Percentiles rank a stretch among this genome's conserved stretches.
These are phyloP conservation scores for Trichoderma asperellum DNA, from an alignment of 2,329 filamentous ascomycete species.

Conservation along the genomic window DNA sequence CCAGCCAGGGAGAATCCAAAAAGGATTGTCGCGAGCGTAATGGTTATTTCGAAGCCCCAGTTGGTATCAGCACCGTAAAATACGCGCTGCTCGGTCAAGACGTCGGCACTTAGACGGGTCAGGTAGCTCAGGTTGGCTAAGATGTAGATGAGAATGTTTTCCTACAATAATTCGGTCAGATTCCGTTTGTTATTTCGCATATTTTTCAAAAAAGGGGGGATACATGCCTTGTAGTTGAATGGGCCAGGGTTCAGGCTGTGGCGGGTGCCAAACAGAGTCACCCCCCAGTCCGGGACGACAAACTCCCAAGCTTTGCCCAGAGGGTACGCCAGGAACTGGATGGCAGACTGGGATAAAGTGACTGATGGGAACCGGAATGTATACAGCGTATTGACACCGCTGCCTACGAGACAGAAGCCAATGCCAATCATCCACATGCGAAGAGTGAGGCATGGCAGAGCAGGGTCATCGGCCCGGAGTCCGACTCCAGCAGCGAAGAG, in stretches of 20 bases:
- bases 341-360: constrained; percentile 41
- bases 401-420: constrained; percentile 44
- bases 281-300: constrained; percentile 38
- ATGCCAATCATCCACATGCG: constrained; percentile 47
- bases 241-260: constrained; percentile 47
- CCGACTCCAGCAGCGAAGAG: constrained; percentile 40
- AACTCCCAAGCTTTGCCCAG: constrained; percentile 47
- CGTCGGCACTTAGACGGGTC: constrained; percentile 42
- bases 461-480: constrained; percentile 36
- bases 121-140: constrained; percentile 59
- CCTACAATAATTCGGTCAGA: constrained; percentile 39
- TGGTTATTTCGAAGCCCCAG: constrained; percentile 54
- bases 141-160: constrained; percentile 59
- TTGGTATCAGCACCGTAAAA: constrained; percentile 50
- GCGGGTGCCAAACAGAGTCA: constrained; percentile 35
- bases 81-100: constrained; percentile 43
- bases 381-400: constrained; percentile 47
- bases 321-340: constrained; percentile 50
- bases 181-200: not conserved
- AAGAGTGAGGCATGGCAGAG: constrained; percentile 42
- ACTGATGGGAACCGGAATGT: constrained; percentile 44
- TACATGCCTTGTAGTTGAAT: constrained; percentile 40
- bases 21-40: constrained; percentile 54
- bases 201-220: constrained; percentile 42
- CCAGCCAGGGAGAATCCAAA: constrained; percentile 58